A percentile compares a stretch with the other conserved stretches of the same genome.
Evolutionary conservation across 208 protist genomes (phyloP).

Genomic region (Acanthamoeba triangularis): DNA sequence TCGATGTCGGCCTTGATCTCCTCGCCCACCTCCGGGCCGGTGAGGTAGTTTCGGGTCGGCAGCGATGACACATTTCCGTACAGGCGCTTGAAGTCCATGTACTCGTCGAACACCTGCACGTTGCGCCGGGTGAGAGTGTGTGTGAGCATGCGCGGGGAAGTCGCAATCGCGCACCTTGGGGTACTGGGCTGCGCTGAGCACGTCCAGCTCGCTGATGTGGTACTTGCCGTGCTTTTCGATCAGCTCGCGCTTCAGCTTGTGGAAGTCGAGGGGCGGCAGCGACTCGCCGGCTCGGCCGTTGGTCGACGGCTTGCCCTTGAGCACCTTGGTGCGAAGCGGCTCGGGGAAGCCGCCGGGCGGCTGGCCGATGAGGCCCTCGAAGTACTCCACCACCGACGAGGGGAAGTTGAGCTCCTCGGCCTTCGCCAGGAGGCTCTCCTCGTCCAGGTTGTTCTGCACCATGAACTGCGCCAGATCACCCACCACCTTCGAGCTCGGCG

Average conservation of each 20-base stretch:
- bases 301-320: constrained; percentile 78
- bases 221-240: constrained; percentile 79
- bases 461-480: constrained; percentile 95
- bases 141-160: not conserved
- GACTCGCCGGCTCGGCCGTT: constrained; percentile 87
- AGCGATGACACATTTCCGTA: constrained; percentile 89
- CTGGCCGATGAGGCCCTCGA: constrained; percentile 89
- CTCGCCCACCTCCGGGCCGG: constrained; percentile 78
- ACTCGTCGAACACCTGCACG: constrained; percentile 91
- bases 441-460: constrained; percentile 89
- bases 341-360: constrained; percentile 91
- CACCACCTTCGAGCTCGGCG: constrained; percentile 93
- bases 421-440: constrained; percentile 81
- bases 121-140: no score
- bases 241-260: constrained; percentile 80
- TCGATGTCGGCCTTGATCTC: constrained; percentile 87
- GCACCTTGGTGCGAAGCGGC: constrained; percentile 82
- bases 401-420: constrained; percentile 89
- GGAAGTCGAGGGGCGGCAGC: constrained; percentile 89
- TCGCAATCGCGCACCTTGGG: constrained; percentile 73
- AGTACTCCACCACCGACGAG: constrained; percentile 90
- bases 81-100: constrained; percentile 80
- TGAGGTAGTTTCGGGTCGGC: constrained; percentile 88
- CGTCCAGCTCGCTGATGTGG: constrained; percentile 86
- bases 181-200: constrained; percentile 88